These are phyloP conservation scores for Pichia sp. DNA, from an alignment of 1,139 yeast species.

Conservation along the genomic window DNA sequence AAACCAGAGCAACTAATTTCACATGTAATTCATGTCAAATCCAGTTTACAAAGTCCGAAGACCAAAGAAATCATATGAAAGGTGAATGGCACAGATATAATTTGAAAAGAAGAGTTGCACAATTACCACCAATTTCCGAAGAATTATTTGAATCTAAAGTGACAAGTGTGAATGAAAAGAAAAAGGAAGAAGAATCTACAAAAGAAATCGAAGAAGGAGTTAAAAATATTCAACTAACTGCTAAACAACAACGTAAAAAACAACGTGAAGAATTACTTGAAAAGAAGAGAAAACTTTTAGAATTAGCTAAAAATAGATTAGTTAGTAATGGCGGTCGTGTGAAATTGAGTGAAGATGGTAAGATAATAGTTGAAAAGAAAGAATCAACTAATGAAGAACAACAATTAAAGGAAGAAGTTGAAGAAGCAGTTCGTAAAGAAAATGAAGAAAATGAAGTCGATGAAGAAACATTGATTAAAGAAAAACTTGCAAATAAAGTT, in stretches of 20 bases:
- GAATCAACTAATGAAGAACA: conserved; percentile 16
- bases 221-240: conserved; percentile 36
- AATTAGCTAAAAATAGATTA: conserved; percentile 55
- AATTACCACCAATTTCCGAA: conserved; percentile 50
- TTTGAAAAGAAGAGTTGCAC: conserved; percentile 55
- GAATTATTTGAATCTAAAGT: conserved; percentile 43
- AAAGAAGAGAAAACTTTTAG: conserved; percentile 55
- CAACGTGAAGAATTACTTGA: conserved; percentile 60
- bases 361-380: conserved; percentile 15
- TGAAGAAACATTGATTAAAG: conserved; percentile 44
- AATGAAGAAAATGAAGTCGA: conserved; percentile 28
- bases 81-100: conserved; percentile 75
- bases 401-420: conserved; percentile 15
- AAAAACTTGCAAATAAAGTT: conserved; percentile 55
- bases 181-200: conserved; percentile 11
- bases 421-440: conserved; percentile 16
- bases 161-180: conserved; percentile 29
- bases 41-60: conserved; percentile 66
- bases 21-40: conserved; percentile 91
- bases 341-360: conserved; percentile 23
- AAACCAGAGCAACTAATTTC: conserved; percentile 10
- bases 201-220: conserved; percentile 15
- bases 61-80: conserved; percentile 87
- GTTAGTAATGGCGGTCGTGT: conserved; percentile 33
- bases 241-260: conserved; percentile 58